These are phyloP conservation scores for Iberis pinnata DNA, from an alignment of 345 rosid genomes.

Conservation along the genomic window DNA sequence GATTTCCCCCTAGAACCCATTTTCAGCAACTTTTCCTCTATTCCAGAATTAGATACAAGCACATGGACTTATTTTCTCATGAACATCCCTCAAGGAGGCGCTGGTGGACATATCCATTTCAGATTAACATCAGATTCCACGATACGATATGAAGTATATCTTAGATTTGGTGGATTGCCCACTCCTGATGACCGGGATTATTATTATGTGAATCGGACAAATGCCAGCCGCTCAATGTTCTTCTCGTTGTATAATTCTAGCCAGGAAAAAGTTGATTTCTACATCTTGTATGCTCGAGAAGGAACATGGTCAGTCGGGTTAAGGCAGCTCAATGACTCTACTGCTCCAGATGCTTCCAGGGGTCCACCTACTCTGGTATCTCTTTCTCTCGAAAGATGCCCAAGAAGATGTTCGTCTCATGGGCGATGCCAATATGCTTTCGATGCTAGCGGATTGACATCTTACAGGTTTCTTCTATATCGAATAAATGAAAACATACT, in stretches of 20 bases:
- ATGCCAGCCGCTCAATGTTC: constrained; percentile 54
- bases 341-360: constrained; percentile 22
- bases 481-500: not conserved
- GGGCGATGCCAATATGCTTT: constrained; percentile 68
- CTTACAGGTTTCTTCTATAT: constrained; percentile 52
- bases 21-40: constrained; percentile 51
- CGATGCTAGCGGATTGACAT: constrained; percentile 87
- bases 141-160: constrained; percentile 63
- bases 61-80: constrained; percentile 73
- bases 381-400: constrained; percentile 85
- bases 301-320: constrained; percentile 84
- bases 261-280: constrained; percentile 73
- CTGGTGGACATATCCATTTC: constrained; percentile 84
- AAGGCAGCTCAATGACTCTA: constrained; percentile 41
- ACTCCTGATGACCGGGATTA: constrained; percentile 66
- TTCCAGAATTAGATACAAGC: constrained; percentile 37
- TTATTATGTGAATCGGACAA: constrained; percentile 62
- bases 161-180: constrained; percentile 72
- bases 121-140: constrained; percentile 46
- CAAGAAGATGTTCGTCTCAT: constrained; percentile 70
- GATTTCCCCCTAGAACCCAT: constrained; percentile 65
- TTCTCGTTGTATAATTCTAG: constrained; percentile 59
- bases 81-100: constrained; percentile 77
- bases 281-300: constrained; percentile 73
- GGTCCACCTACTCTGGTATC: constrained; percentile 54